These are phyloP conservation scores for Talaromyces albobiverticillius DNA, from an alignment of 2,329 filamentous ascomycete genomes.

Conservation along the genomic window DNA sequence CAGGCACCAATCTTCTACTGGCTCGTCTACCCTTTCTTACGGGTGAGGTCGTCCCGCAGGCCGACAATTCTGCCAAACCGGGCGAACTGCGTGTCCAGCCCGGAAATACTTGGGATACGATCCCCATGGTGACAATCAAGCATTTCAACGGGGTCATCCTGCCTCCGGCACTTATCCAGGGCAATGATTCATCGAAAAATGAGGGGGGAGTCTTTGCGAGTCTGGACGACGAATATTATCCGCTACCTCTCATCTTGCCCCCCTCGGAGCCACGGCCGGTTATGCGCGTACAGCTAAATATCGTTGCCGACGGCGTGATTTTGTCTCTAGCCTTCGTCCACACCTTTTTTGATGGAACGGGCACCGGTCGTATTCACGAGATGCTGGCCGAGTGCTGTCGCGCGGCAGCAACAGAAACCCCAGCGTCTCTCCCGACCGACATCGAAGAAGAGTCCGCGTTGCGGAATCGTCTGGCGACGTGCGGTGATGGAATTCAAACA, in stretches of 20 bases:
- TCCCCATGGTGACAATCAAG: background rate
- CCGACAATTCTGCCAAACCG: background rate
- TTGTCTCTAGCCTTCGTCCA: conserved; percentile 14
- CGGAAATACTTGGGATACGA: background rate
- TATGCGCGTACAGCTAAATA: conserved; percentile 16
- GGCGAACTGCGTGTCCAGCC: background rate
- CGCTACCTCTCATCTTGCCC: conserved; percentile 1
- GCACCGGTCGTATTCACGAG: conserved; percentile 9
- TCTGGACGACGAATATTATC: background rate
- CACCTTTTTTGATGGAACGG: conserved; percentile 13
- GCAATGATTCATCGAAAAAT: background rate
- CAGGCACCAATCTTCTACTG: background rate
- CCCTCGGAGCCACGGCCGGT: conserved; percentile 13
- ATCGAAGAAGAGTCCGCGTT: background rate
- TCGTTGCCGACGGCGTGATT: conserved; percentile 9
- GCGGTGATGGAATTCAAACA: background rate
- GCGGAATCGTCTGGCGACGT: background rate
- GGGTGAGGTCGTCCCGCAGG: background rate
- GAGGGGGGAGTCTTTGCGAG: background rate
- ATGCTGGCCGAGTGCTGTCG: background rate
- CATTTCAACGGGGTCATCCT: background rate
- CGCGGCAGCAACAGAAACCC: background rate
- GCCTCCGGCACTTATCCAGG: background rate
- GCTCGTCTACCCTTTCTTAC: background rate
- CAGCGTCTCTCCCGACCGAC: background rate